phyloP scores from a whole-genome alignment of 805 yeast species.

The Diddensiella transvaalensis region DNA sequence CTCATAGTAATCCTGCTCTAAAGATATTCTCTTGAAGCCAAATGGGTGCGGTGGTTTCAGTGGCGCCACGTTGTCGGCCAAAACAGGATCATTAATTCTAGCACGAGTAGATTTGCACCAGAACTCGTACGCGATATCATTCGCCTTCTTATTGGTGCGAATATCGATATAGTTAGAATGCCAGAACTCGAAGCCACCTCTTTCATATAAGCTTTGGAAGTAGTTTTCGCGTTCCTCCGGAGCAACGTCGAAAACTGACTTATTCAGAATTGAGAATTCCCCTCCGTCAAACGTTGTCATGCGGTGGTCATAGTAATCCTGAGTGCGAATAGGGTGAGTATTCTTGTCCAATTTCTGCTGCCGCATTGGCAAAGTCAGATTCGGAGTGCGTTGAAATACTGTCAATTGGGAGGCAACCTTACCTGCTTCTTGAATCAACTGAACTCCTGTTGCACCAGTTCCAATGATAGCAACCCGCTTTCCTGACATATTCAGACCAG shows the following conservation, averaged over 20 bases:
- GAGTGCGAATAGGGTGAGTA: constrained; percentile 10
- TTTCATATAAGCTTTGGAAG: constrained; percentile 24
- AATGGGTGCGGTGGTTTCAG: constrained; percentile 27
- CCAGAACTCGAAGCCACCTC: constrained; percentile 34
- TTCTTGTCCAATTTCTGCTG: constrained; percentile 5
- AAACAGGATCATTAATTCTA: constrained; percentile 25
- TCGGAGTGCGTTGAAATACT: constrained; percentile 31
- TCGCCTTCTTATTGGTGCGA: constrained; percentile 21
- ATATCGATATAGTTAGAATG: constrained; percentile 25
- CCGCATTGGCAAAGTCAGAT: constrained; percentile 28
- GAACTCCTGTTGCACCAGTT: constrained; percentile 34
- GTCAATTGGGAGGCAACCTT: constrained; percentile 18
- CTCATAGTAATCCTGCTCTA: constrained; percentile 28
- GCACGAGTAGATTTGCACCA: constrained; percentile 24
- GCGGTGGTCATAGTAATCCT: constrained; percentile 19
- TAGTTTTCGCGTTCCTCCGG: constrained; percentile 23
- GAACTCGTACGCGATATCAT: constrained; percentile 23
- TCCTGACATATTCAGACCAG: constrained; percentile 23
- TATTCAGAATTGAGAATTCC: constrained; percentile 11
- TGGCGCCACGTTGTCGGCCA: constrained; percentile 27
- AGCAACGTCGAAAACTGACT: constrained; percentile 21
- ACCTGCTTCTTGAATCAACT: constrained; percentile 27
- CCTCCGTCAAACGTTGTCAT: constrained; percentile 25
- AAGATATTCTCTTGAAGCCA: constrained; percentile 27
- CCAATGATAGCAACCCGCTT: constrained; percentile 29